Evolutionary conservation across 2,329 filamentous ascomycete species (phyloP).

Genomic region (Cladosporium austrohemisphaericum): DNA sequence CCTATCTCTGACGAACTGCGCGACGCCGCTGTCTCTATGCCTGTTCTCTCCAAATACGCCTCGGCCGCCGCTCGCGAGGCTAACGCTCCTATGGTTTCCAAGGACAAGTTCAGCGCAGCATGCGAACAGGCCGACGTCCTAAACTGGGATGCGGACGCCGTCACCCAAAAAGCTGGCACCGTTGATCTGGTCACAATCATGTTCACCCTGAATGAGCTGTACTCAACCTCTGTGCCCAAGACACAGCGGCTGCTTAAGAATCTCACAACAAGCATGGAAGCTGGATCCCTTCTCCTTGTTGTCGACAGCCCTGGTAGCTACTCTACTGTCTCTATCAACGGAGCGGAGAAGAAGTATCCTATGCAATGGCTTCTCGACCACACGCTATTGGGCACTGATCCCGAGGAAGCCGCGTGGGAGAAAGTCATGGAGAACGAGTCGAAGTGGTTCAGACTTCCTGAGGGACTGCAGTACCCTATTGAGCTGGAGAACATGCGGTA

Average conservation of each 20-base stretch:
- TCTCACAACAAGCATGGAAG: slow-evolving; percentile 57
- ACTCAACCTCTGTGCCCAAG: slow-evolving; percentile 68
- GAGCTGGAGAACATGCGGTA: slow-evolving; percentile 92
- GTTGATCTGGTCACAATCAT: slow-evolving; percentile 68
- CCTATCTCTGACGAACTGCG: slow-evolving; percentile 58
- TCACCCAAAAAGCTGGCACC: slow-evolving; percentile 23
- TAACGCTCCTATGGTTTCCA: slow-evolving; percentile 36
- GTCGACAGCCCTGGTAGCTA: slow-evolving; percentile 94
- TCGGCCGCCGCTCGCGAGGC: slow-evolving; percentile 43
- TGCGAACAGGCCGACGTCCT: slow-evolving; percentile 54
- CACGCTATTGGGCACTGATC: slow-evolving; percentile 54
- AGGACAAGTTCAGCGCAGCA: slow-evolving; percentile 31
- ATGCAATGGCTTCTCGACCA: slow-evolving; percentile 93
- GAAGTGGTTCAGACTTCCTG: slow-evolving; percentile 73
- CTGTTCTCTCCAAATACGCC: slow-evolving; percentile 45
- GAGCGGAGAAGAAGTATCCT: slow-evolving; percentile 66
- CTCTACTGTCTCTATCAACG: slow-evolving; percentile 68
- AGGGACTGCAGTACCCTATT: slow-evolving; percentile 71
- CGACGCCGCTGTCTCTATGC: slow-evolving; percentile 51
- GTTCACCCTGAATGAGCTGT: slow-evolving; percentile 95
- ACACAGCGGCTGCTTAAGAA: slow-evolving; percentile 73
- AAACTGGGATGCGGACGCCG: slow-evolving; percentile 33
- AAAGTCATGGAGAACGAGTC: slow-evolving; percentile 74
- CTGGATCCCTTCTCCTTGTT: slow-evolving; percentile 70
- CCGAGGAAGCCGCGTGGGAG: slow-evolving; percentile 55